A percentile compares a stretch with the other conserved stretches of the same genome.
These are phyloP conservation scores for Solanum dulcamara DNA, from an alignment of 257 asterid species.

Conservation along the genomic window DNA sequence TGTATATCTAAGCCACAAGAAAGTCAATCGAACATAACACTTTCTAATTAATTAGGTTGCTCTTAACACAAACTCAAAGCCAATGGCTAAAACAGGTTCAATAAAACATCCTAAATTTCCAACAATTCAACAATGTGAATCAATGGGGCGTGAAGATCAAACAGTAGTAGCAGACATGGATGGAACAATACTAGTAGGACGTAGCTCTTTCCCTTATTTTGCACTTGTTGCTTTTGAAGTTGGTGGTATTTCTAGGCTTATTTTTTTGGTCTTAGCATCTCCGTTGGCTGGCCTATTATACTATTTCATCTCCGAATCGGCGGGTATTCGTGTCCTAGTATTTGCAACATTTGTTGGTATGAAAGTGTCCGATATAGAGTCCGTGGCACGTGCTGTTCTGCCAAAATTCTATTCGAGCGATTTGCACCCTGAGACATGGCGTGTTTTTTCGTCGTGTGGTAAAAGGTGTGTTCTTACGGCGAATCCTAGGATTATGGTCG, in stretches of 20 bases:
- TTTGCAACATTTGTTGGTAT: constrained; percentile 51
- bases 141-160: constrained; percentile 31
- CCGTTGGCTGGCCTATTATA: constrained; percentile 51
- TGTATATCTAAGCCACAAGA: not conserved
- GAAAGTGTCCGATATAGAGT: constrained; percentile 38
- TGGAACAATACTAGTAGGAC: constrained; percentile 49
- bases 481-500: constrained; percentile 70
- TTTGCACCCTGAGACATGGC: constrained; percentile 68
- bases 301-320: constrained; percentile 47
- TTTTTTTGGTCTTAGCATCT: constrained; percentile 38
- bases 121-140: constrained; percentile 20
- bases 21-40: not conserved
- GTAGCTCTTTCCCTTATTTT: constrained; percentile 61
- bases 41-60: not conserved
- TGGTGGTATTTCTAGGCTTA: constrained; percentile 56
- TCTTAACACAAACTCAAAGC: not conserved
- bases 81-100: constrained; percentile 14
- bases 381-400: constrained; percentile 59
- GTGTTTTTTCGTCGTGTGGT: constrained; percentile 58
- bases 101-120: constrained; percentile 13
- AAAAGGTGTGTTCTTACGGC: constrained; percentile 52
- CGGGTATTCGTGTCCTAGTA: constrained; percentile 45
- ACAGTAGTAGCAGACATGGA: constrained; percentile 50
- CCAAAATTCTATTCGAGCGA: constrained; percentile 54
- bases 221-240: constrained; percentile 70